Percentiles rank a stretch among this genome's conserved stretches.
Conservation (phyloP, 2,329 filamentous ascomycete genomes). For the Trichoderma harzianum region DNA sequence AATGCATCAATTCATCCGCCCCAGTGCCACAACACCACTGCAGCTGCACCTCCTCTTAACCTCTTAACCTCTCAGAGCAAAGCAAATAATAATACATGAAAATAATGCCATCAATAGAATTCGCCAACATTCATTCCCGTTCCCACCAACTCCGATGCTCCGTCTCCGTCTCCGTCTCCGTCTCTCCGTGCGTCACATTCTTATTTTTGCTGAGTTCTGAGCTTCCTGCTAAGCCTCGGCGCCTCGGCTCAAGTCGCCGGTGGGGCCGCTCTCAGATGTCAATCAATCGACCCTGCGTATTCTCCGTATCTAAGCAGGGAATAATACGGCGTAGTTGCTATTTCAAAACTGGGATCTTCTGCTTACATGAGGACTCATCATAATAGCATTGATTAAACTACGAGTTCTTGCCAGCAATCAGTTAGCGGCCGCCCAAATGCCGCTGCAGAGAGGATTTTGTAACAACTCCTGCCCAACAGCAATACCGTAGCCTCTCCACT, state of each 20-base stretch:
- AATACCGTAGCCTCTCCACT: neutral
- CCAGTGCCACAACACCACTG: neutral
- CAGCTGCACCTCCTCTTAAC: neutral
- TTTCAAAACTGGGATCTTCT: neutral
- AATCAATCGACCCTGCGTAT: neutral
- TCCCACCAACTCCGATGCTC: neutral
- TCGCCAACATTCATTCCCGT: neutral
- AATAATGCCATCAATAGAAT: neutral
- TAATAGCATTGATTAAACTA: neutral
- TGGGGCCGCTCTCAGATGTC: neutral
- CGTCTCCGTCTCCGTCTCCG: constrained; percentile 1
- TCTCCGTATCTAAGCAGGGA: neutral
- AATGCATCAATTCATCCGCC: neutral
- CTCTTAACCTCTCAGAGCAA: neutral
- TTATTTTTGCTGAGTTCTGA: neutral
- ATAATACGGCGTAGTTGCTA: neutral
- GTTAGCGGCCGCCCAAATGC: neutral
- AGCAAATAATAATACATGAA: neutral
- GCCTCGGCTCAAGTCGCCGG: neutral
- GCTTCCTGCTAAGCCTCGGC: neutral
- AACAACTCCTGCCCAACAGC: neutral
- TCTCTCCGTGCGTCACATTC: neutral
- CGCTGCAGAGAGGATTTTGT: too few species aligned
- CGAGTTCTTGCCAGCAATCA: neutral
- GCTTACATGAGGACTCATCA: neutral